Evolutionary conservation across 768 basidiomycete genomes (phyloP), one percentile per base, ranked within the genome.

Genomic region (Dentipellis fragilis): DNA sequence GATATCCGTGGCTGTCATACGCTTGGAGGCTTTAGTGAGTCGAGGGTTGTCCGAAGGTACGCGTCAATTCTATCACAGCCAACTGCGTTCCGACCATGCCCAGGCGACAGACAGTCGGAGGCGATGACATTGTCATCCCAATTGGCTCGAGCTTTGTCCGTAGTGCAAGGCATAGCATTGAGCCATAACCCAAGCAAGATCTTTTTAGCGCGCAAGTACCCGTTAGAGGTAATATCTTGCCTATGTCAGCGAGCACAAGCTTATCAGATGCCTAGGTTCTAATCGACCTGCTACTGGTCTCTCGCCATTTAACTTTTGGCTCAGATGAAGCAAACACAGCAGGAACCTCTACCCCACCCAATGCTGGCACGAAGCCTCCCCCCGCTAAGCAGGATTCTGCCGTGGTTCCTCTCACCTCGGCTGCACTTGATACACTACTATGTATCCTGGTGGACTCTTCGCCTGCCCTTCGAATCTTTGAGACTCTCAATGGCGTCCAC

Each of bases 361-460:
- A 68, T 21, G 63, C 61, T 12, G 53, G 64, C 37, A 63, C 59
- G 21, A 17, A 49, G 10, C 10, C 21, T 2, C 29, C 14, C 17
- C 37, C 51, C 36, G 35, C 10, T 38, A 53, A 53, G 35, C 42
- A 49, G 22, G 17, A 12, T 45, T 8, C 45, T 42, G 52, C 52
- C 17, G 51, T 59, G 7, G 61, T 51, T 29, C 38, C 51, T n/a
- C 59, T 63, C 10, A 55, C 63, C 4, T 87, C 88, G 2, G 73
- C 78, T 10, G 73, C 89, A 8, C 74, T 97, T 17, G 94, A 97
- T 64, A 90, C 91, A 0, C 70, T 97, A 4, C 73, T 93, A 16
- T 93, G 89, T 60, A 76, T 93, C 34, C 75, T 97, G n/a, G 94
- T 95, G 12, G 94, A 97, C 67, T 83, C 88, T 1, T 78, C 89